Base-by-base conservation (phyloP, 106 monocot species). In the Allium sativum region DNA sequence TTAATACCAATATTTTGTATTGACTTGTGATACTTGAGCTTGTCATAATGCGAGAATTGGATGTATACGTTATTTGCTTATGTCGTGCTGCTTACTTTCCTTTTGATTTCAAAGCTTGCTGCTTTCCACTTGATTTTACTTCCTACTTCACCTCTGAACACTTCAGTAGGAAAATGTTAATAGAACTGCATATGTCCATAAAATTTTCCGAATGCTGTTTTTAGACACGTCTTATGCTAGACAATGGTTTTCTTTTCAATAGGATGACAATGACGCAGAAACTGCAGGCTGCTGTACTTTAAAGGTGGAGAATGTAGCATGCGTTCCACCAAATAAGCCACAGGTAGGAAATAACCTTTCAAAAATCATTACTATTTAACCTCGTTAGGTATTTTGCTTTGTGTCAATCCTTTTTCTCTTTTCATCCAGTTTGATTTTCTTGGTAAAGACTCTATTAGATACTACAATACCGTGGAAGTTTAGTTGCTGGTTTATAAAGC, bases 241-340 rank as follows among this genome's bases (percentile, higher is more conserved):
- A 45, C 18, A 62, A 47, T 18, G 10, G 42, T 42, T 13, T 12
- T 42, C 42, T 48, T 60, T 31, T 21, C 22, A 68, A 45, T 68
- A 93, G 93, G 93, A 93, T 75, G 93, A 89, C 75, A 89, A 93
- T 75, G 93, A 93, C 61, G 93, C 93, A 13, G 93, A 93, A 58
- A 93, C 93, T 46, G 93, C 89, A 66, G 93, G 93, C 72, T 93
- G 93, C 62, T 93, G 93, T 53, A 93, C 93, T 21, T 77, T 93
- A 63, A 85, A 86, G 68, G 83, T 93, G 60, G 93, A 93, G 65
- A 93, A 93, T 93, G 93, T 93, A 62, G 67, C 50, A 13, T 70
- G 86, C 68, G 68, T 85, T 8, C 85, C 93, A 42, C 93, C 89
- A 56, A 93, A 89, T 72, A 83, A 86, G 67, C 66, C 89, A 74